Evolutionary conservation across 2,329 filamentous ascomycete genomes (phyloP).

Genomic region (Zasmidium cellare): DNA sequence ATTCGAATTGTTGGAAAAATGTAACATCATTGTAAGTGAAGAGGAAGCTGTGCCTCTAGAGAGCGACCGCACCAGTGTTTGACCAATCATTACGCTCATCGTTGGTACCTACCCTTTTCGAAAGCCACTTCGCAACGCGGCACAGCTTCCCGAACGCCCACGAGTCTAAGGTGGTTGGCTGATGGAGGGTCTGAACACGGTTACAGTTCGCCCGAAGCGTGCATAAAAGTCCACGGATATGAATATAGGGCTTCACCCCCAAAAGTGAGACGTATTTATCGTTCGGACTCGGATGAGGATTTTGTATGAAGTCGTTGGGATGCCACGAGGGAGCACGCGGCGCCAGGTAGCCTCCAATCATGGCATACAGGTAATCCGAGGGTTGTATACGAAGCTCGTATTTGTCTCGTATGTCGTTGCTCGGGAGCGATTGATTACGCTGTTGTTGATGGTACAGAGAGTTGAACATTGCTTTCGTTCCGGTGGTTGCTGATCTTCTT

Average conservation of each 20-base stretch:
- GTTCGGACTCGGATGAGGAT: not conserved
- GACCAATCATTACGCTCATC: not conserved
- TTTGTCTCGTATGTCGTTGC: not conserved
- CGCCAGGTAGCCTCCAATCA: not conserved
- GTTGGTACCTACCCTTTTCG: not conserved
- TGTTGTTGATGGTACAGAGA: too few species aligned
- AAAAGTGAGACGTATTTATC: too few species aligned
- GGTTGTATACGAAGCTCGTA: not conserved
- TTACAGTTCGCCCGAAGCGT: not conserved
- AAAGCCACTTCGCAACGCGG: not conserved
- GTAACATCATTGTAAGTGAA: not conserved
- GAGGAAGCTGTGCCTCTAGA: too few species aligned
- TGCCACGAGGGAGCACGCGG: not conserved
- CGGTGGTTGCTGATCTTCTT: not conserved
- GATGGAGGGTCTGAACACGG: not conserved
- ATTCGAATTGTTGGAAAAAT: not conserved
- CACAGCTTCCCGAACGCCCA: not conserved
- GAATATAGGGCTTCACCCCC: too few species aligned
- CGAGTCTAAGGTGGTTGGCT: not conserved
- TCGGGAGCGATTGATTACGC: too few species aligned
- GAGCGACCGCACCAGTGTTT: not conserved
- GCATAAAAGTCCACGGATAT: not conserved
- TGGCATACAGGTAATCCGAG: not conserved
- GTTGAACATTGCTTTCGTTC: too few species aligned
- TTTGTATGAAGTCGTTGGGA: not conserved